Evolutionary conservation across 2,329 filamentous ascomycete species (phyloP), one percentile per base, ranked within the genome.

Genomic region (Acrocalymma vagum): DNA sequence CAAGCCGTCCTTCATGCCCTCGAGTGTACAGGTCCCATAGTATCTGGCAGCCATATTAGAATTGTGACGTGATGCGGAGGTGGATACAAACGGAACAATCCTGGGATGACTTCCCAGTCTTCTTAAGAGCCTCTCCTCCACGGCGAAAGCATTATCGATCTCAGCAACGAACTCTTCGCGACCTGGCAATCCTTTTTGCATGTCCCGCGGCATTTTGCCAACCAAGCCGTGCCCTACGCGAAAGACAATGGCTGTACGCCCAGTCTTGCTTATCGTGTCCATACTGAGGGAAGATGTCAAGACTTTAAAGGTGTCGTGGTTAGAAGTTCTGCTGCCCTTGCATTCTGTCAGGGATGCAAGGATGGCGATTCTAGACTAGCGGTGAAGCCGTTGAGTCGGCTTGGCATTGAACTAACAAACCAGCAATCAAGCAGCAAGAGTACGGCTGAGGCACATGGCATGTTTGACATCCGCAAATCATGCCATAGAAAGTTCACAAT

Each of bases 1-100:
- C n/a, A 51, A 23, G 11, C 48, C 38, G 11, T 38, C 24, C 27
- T 52, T 45, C 28, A 42, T 48, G 21, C 29, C 38, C 30, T 40
- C 15, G 22, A 37, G 26, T 25, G 6, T 29, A 26, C 18, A 43
- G 10, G 38, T n/a, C 24, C 32, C 29, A 30, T 41, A 22, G 32
- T 41, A 48, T 9, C 40, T 48, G 15, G 14, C 20, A 25, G 5
- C 22, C 14, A 22, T 14, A 28, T 36, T 39, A 29, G 29, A 23
- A 25, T 23, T 18, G 29, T n/a, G 11, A 22, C 13, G 30, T 32
- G n/a, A 6, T 20, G 20, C 11, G 18, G 21, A 26, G 10, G n/a
- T 32, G 11, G 31, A 24, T 9, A 49, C 38, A 34, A 16, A 42
- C 36, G 7, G 8, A 29, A 42, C 31, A 29, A 46, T 46, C 20